Evolutionary conservation across 495 filamentous ascomycete genomes (phyloP).

Genomic region (Penicillium pulvis): DNA sequence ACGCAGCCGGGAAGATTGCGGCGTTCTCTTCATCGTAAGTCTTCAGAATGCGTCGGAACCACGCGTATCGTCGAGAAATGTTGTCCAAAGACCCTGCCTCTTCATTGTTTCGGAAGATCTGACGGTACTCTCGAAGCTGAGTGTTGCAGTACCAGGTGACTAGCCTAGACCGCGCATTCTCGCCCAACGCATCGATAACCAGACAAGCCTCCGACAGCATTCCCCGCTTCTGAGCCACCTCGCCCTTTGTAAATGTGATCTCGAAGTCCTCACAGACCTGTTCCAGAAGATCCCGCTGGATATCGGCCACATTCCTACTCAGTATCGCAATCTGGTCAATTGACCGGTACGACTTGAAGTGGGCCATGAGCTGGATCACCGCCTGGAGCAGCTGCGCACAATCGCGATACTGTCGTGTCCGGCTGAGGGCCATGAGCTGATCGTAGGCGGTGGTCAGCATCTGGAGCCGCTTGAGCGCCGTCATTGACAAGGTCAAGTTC

Average conservation of each 20-base stretch:
- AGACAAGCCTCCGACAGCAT: conserved; percentile 83
- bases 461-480: conserved; percentile 92
- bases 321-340: conserved; percentile 97
- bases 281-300: conserved; percentile 91
- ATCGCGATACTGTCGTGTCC: conserved; percentile 90
- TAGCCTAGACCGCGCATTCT: conserved; percentile 78
- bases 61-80: conserved; percentile 90
- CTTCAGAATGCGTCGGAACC: conserved; percentile 95
- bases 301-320: conserved; percentile 88
- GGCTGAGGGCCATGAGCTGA: conserved; percentile 82
- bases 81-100: conserved; percentile 97
- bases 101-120: conserved; percentile 93
- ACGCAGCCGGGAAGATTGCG: conserved; percentile 80
- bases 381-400: conserved; percentile 94
- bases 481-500: conserved; percentile 97
- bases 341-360: conserved; percentile 97
- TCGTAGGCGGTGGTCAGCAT: conserved; percentile 99
- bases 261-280: conserved; percentile 99
- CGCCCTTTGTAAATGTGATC: conserved; percentile 87
- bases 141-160: conserved; percentile 99
- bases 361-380: conserved; percentile 95
- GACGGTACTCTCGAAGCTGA: conserved; percentile 90
- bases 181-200: conserved; percentile 94
- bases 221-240: conserved; percentile 68
- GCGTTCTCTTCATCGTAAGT: conserved; percentile 95